Evolutionary conservation across 257 asterid species (phyloP), one percentile per base, ranked within the genome.

Genomic region (Primulina huaijiensis): DNA sequence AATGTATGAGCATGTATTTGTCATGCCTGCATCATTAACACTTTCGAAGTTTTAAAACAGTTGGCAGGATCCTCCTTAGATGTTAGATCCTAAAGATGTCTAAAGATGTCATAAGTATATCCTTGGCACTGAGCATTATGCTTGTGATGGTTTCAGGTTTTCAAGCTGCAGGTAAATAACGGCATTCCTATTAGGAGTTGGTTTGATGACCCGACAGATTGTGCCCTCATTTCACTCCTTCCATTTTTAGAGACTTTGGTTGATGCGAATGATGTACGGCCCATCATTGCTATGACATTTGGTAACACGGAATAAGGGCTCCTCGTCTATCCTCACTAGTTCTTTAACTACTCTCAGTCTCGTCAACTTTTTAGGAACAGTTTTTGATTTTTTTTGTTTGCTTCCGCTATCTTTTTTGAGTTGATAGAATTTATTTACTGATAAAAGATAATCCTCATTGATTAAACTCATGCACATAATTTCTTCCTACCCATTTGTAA

Each of bases 141-240:
- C 23, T 60, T 73, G 72, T 75, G 50, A 23, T 74, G 68, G 52
- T 79, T 74, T 80, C 90, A 94, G 99, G 99, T 91, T 75, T 94
- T 90, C 85, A 80, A 90, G 78, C 80, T 85, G 85, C 99, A 94
- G 85, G 95, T 94, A 82, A 88, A 90, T 85, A 94, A 94, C 60
- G 99, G 99, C 37, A 90, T 94, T 80, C 99, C 99, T 57, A 91
- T 94, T 72, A 84, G 86, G 95, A 94, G 96, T 85, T 94, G 99
- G 99, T 89, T 89, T 67, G 89, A 90, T 81, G 99, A 94, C 74
- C 92, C 95, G 27, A 79, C 96, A 69, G 97, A 94, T 80, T 65
- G 76, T 73, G 96, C 90, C 7, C 85, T 94, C 17, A 69, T 94
- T 60, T 79, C 95, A n/a, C 77, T 93, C 72, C 92, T 93, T 72